Base-by-base conservation (phyloP, 495 filamentous ascomycete genomes). In the Hypoxylon intermedium region DNA sequence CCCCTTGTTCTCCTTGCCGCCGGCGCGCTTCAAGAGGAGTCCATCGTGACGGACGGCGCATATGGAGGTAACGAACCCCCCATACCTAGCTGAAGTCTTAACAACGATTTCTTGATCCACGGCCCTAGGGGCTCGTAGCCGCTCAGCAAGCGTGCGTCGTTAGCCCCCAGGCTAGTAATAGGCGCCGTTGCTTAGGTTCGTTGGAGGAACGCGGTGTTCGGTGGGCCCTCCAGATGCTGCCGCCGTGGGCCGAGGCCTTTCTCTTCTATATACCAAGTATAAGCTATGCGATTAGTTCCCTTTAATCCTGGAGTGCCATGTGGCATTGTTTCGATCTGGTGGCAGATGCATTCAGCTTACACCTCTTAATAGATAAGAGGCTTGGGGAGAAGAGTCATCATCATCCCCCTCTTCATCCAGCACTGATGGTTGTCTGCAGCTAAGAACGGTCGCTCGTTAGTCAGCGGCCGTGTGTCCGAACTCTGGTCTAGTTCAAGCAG, bases 281-380 rank as follows among this genome's bases (percentile, higher is more conserved):
- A 33, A 15, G 30, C 41, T 57, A 55, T 34, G 18, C 9, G 38
- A n/a, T n/a, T 37, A 20, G 20, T 55, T 36, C 16, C 28, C 26
- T 48, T 34, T 43, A 24, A 66, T 53, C 57, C 63, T 57, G 57
- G 16, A 53, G 18, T 46, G 57, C 63, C 63, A 66, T 66, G 57
- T 66, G 63, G 57, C 16, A 36, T 33, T 37, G 34, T 12, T 3
- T 18, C 30, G 30, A 57, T 33, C 46, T 36, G 45, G 48, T 16
- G 33, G 45, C 23, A 23, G 19, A 34, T 26, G 33, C 33, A 15
- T 19, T 61, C 4, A 31, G 4, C 46, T 16, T 45, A 53, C 45
- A 19, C 38, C 45, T 24, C 6, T 38, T 40, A 28, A 36, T 44
- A 41, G 40, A 13, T 50, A 60, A 6, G 12, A 18, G 31, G n/a